Evolutionary conservation across 768 basidiomycete species (phyloP), one percentile per base, ranked within the genome.

Genomic region (Kwoniella newhampshirensis): DNA sequence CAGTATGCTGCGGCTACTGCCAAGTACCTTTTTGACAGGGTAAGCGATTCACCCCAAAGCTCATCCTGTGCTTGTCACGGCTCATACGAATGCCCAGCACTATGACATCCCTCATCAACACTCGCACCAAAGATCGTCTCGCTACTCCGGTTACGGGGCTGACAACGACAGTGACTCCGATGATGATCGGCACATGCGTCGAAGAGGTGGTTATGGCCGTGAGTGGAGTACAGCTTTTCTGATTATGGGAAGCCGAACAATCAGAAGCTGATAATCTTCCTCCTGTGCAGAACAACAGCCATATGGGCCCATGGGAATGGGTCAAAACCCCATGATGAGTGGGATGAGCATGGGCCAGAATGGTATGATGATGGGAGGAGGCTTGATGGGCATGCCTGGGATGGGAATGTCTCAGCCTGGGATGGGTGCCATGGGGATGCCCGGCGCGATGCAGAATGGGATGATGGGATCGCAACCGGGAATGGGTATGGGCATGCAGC

Each of bases 1-100:
- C 62, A 73, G 52, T 73, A 70, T 27, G 68, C 71, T 3, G 71
- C 71, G 7, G 71, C 71, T 1, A 73, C 71, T n/a, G 71, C 71
- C 26, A 73, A 73, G 42, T 62, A 67, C 35, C 56, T 73, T 1
- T 73, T 63, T 59, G 71, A 73, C 57, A 59, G 68, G 47, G 70
- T 66, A 37, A 59, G 70, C 42, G 45, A 12, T 12, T 43, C 17
- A 13, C 1, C 37, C 47, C 2, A 13, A 28, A n/a, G 7, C 18
- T 1, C 13, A 5, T 39, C 18, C 42, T 28, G 28, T n/a, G 27
- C 17, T 11, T 17, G 7, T 12, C 49, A 26, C 11, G 25, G 51
- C 48, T 51, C 37, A 57, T 25, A 20, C 39, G 26, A 15, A 32
- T 32, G 12, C 48, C 15, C 56, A 69, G 67, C 67, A 72, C 52